Evolutionary conservation across 2,329 filamentous ascomycete genomes (phyloP).

Genomic region (Aspergillus jensenii): DNA sequence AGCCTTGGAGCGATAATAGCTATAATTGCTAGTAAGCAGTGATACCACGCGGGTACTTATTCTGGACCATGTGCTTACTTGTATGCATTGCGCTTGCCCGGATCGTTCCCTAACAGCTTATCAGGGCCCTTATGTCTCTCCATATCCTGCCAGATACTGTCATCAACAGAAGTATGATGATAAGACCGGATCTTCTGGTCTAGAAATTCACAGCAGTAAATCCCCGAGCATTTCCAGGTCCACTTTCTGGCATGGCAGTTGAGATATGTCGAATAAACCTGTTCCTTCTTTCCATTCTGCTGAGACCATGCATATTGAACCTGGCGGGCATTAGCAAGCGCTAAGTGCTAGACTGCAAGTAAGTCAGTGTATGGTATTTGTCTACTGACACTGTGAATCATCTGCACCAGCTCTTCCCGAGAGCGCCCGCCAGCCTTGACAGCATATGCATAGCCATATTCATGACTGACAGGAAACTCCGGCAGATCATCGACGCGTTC

Average conservation of each 20-base stretch:
- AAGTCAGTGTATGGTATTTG: not conserved
- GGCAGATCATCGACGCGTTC: conserved; percentile 5
- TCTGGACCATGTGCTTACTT: not conserved
- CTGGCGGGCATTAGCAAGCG: not conserved
- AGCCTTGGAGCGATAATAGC: conserved; percentile 8
- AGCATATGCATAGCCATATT: not conserved
- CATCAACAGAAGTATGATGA: conserved; percentile 5
- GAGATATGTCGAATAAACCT: conserved; percentile 1
- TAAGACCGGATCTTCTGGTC: not conserved
- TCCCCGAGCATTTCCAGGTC: conserved; percentile 6
- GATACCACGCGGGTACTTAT: not conserved
- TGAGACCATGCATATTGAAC: not conserved
- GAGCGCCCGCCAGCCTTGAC: not conserved
- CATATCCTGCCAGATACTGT: not conserved
- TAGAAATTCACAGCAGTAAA: conserved; percentile 3
- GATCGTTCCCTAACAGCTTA: not conserved
- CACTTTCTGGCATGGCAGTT: not conserved
- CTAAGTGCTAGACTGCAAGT: not conserved
- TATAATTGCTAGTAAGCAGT: conserved; percentile 3
- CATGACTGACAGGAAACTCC: conserved; percentile 2
- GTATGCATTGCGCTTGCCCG: not conserved
- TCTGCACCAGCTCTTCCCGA: not conserved
- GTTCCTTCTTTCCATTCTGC: not conserved
- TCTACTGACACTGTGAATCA: not conserved
- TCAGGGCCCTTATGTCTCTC: not conserved